Conservation (phyloP, 73 alveolate genomes). For the Effrenium voratum region DNA sequence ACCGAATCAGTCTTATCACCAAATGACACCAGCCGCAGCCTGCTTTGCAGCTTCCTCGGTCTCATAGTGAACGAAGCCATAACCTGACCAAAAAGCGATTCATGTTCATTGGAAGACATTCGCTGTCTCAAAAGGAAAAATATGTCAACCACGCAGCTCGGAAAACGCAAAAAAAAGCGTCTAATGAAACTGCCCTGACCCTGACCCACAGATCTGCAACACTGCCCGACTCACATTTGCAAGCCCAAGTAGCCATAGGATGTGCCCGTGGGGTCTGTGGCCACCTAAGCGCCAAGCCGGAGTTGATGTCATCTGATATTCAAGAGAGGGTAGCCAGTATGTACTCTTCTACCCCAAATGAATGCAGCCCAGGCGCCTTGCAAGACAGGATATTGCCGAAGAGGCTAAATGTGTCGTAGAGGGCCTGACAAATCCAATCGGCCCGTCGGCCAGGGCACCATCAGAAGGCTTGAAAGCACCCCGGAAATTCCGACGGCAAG, state of each 20-base stretch:
- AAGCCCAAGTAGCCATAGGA: slow-evolving; percentile 41
- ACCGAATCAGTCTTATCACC: too few relatives aligned
- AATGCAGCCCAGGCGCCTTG: slow-evolving; percentile 48
- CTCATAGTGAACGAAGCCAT: slow-evolving; percentile 94
- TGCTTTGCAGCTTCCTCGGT: slow-evolving; percentile 95
- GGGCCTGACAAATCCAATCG: slow-evolving; percentile 49
- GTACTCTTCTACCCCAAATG: not conserved
- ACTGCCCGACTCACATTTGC: too few relatives aligned
- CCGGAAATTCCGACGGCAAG: not conserved
- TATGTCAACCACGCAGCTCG: too few relatives aligned
- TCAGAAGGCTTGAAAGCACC: too few relatives aligned
- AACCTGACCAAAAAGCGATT: slow-evolving; percentile 63
- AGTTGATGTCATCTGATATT: too few relatives aligned
- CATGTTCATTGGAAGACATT: too few relatives aligned
- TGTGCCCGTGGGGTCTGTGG: slow-evolving; percentile 76
- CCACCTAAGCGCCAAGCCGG: slow-evolving; percentile 18
- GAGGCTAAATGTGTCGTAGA: slow-evolving; percentile 92
- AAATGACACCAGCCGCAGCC: too few relatives aligned
- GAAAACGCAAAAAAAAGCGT: too few relatives aligned
- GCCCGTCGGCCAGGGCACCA: not conserved
- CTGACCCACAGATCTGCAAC: too few relatives aligned
- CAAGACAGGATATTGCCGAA: slow-evolving; percentile 94
- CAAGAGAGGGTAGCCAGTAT: not conserved
- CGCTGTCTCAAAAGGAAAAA: too few relatives aligned
- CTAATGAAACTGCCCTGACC: too few relatives aligned